Percentiles rank a stretch among this genome's conserved stretches.
phyloP scores from a whole-genome alignment of 1,139 yeast species.

The Candida sp. region DNA sequence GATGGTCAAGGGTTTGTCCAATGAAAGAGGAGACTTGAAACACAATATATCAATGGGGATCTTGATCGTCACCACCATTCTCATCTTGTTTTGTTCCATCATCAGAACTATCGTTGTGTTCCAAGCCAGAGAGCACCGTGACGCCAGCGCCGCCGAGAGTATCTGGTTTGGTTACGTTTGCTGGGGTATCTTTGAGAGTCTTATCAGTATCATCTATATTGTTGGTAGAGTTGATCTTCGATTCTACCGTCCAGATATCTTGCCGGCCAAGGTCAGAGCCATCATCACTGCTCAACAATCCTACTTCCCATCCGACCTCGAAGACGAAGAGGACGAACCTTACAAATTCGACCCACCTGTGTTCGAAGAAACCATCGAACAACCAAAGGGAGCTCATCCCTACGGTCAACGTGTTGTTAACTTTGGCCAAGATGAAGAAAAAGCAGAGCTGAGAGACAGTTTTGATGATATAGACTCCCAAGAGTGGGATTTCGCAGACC shows the following conservation, averaged over 20 bases:
- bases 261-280: conserved; percentile 39
- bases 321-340: conserved; percentile 8
- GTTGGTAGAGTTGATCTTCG: conserved; percentile 52
- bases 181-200: conserved; percentile 46
- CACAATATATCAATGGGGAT: conserved; percentile 41
- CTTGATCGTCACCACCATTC: conserved; percentile 34
- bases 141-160: conserved; percentile 24
- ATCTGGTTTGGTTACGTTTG: conserved; percentile 37
- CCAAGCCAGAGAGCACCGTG: conserved; percentile 24
- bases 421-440: neutral
- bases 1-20: conserved; percentile 44
- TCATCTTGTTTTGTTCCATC: conserved; percentile 35
- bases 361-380: neutral
- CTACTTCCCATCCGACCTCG: conserved; percentile 15
- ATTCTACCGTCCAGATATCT: conserved; percentile 50
- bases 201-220: conserved; percentile 39
- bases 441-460: conserved; percentile 11
- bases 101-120: conserved; percentile 37
- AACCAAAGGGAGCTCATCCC: neutral
- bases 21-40: conserved; percentile 39
- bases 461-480: conserved; percentile 17
- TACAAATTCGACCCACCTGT: neutral
- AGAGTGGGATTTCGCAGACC: conserved; percentile 14
- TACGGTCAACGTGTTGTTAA: neutral
- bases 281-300: conserved; percentile 49